Evolutionary conservation across 2,329 filamentous ascomycete species (phyloP).

Genomic region (Chalara sp.): DNA sequence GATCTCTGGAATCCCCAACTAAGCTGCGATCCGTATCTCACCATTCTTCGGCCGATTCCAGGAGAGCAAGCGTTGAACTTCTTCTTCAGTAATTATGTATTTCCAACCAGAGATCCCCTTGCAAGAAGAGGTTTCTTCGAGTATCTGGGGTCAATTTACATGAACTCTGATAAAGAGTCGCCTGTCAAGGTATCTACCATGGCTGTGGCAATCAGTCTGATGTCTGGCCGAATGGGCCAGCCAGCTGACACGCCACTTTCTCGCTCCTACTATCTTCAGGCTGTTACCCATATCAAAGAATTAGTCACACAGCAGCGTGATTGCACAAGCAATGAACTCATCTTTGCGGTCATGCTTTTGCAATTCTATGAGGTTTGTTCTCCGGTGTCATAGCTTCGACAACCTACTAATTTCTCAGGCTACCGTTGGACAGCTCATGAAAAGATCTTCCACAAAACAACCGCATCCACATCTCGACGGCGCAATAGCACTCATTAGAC

Average conservation of each 20-base stretch:
- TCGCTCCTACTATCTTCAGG: conserved; percentile 3
- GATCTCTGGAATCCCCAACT: not conserved
- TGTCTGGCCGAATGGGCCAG: conserved; percentile 3
- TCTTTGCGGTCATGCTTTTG: conserved; percentile 6
- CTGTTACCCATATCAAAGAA: conserved; percentile 2
- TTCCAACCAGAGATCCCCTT: not conserved
- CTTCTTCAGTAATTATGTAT: conserved; percentile 7
- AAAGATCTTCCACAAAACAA: not conserved
- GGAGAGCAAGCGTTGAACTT: conserved; percentile 3
- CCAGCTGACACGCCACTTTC: conserved; percentile 2
- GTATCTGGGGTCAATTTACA: conserved; percentile 1
- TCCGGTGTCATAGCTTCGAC: no score
- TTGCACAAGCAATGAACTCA: conserved; percentile 4
- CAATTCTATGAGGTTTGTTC: conserved; percentile 8
- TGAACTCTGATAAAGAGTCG: not conserved
- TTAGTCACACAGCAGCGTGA: not conserved
- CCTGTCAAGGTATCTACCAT: conserved; percentile 4
- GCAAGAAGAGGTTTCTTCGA: conserved; percentile 3
- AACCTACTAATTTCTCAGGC: no score
- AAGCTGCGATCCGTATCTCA: not conserved
- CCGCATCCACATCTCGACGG: conserved; percentile 4
- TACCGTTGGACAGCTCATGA: no score
- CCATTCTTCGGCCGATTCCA: not conserved
- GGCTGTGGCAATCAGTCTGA: conserved; percentile 4
- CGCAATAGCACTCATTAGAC: conserved; percentile 8